Evolutionary conservation across 202 grass and related monocot species (phyloP).

Genomic region (Panicum virgatum): DNA sequence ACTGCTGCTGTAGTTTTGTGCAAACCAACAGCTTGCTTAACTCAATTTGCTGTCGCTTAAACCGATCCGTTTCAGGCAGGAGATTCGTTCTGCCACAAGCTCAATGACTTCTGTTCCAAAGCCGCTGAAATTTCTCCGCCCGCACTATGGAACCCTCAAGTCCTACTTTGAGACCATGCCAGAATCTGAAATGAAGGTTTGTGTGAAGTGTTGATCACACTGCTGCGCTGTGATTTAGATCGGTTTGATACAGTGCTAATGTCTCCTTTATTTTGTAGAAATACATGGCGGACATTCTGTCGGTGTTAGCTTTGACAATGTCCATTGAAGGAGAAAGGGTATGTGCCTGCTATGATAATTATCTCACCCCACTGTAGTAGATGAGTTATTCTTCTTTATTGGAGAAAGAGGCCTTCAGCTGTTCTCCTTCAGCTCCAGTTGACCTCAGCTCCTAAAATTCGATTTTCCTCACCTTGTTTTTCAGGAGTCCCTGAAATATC

Average conservation of each 20-base stretch:
- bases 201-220: neutral
- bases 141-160: conserved; percentile 92
- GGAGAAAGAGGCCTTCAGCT: neutral
- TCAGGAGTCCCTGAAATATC: conserved; percentile 88
- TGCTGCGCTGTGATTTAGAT: neutral
- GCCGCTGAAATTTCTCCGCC: conserved; percentile 93
- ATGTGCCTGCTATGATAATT: conserved; percentile 26
- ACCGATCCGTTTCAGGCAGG: conserved; percentile 54
- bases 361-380: neutral
- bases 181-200: conserved; percentile 89
- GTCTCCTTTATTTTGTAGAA: conserved; percentile 50
- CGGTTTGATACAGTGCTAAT: conserved; percentile 7
- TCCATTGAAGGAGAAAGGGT: conserved; percentile 94
- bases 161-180: conserved; percentile 75
- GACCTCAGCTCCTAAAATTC: too few relatives aligned
- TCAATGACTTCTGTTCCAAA: conserved; percentile 99
- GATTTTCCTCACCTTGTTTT: conserved; percentile 12
- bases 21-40: neutral
- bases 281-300: conserved; percentile 89
- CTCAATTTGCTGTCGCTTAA: neutral
- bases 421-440: neutral
- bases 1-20: neutral
- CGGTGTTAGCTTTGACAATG: conserved; percentile 93
- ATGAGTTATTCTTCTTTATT: neutral
- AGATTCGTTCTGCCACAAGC: conserved; percentile 93